A percentile compares a stretch with the other conserved stretches of the same genome.
These are phyloP conservation scores for Zygotorulaspora danielsina DNA, from an alignment of 805 yeast genomes.

Conservation along the genomic window DNA sequence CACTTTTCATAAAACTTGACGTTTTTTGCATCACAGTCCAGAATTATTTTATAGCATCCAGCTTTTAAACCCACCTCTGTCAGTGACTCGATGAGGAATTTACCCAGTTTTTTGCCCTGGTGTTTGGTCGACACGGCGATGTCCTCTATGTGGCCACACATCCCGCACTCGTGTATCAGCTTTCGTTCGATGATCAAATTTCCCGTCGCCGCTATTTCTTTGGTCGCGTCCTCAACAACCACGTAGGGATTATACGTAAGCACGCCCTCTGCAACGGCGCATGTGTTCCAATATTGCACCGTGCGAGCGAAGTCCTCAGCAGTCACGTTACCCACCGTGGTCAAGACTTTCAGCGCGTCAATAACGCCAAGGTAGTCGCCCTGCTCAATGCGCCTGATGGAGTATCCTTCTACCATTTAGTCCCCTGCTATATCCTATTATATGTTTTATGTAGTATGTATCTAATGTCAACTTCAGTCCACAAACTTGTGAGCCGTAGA, in stretches of 20 bases:
- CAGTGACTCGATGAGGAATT: slow-evolving; percentile 56
- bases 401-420: slow-evolving; percentile 48
- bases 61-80: slow-evolving; percentile 50
- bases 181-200: slow-evolving; percentile 75
- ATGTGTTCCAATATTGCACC: slow-evolving; percentile 54
- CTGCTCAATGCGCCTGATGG: slow-evolving; percentile 51
- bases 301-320: slow-evolving; percentile 46
- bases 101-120: slow-evolving; percentile 84
- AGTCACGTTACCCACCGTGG: slow-evolving; percentile 76
- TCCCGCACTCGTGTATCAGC: slow-evolving; percentile 76
- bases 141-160: slow-evolving; percentile 93
- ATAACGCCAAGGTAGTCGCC: slow-evolving; percentile 60
- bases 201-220: slow-evolving; percentile 75
- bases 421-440: no score
- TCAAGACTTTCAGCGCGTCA: slow-evolving; percentile 60
- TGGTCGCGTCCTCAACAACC: slow-evolving; percentile 46
- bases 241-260: slow-evolving; percentile 68
- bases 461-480: no score
- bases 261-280: slow-evolving; percentile 21
- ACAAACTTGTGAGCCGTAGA: no score
- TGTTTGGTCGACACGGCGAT: slow-evolving; percentile 70
- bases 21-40: slow-evolving; percentile 84
- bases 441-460: no score
- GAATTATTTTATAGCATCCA: slow-evolving; percentile 83
- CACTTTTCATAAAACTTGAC: slow-evolving; percentile 86